Percentiles rank a stretch among this genome's conserved stretches.
phyloP scores from a whole-genome alignment of 192 early-diverging fungal species.

The Podila horticola region DNA sequence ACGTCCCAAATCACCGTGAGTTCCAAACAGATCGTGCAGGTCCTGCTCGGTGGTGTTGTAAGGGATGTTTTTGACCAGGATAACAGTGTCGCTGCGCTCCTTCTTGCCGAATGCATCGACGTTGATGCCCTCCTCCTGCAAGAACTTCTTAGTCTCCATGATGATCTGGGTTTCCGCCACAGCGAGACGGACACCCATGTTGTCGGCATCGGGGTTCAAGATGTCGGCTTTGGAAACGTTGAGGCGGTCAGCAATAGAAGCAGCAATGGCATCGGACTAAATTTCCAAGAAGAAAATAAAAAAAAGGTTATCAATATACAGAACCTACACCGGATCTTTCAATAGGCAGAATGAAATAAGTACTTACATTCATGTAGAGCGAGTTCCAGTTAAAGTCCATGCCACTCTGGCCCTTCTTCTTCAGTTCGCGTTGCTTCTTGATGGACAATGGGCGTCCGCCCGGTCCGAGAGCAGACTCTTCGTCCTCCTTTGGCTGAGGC shows the following conservation, averaged over 20 bases:
- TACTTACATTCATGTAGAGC: slow-evolving; percentile 91
- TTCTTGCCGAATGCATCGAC: slow-evolving; percentile 83
- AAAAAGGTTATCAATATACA: not conserved
- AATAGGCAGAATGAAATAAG: not conserved
- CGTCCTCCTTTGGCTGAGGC: slow-evolving; percentile 68
- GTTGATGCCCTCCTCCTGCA: slow-evolving; percentile 76
- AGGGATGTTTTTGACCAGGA: slow-evolving; percentile 97
- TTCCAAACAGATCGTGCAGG: slow-evolving; percentile 82
- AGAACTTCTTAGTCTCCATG: slow-evolving; percentile 92
- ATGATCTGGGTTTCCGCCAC: slow-evolving; percentile 98
- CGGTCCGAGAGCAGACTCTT: slow-evolving; percentile 51
- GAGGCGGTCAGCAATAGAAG: slow-evolving; percentile 94
- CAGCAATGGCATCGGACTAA: slow-evolving; percentile 90
- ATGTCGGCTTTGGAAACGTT: slow-evolving; percentile 93
- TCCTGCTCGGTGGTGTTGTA: slow-evolving; percentile 85
- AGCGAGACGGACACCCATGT: slow-evolving; percentile 92
- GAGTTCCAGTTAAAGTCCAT: slow-evolving; percentile 97
- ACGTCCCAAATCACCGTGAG: slow-evolving; percentile 91
- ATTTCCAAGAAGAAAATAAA: not conserved
- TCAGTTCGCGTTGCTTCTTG: slow-evolving; percentile 86
- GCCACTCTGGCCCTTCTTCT: slow-evolving; percentile 78
- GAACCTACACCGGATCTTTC: not conserved
- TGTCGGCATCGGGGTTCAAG: slow-evolving; percentile 85
- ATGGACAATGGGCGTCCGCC: slow-evolving; percentile 70
- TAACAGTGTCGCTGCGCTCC: slow-evolving; percentile 87